A percentile compares a stretch with the other conserved stretches of the same genome.
phyloP scores from a whole-genome alignment of 495 filamentous ascomycete genomes.

The Cudoniella acicularis region DNA sequence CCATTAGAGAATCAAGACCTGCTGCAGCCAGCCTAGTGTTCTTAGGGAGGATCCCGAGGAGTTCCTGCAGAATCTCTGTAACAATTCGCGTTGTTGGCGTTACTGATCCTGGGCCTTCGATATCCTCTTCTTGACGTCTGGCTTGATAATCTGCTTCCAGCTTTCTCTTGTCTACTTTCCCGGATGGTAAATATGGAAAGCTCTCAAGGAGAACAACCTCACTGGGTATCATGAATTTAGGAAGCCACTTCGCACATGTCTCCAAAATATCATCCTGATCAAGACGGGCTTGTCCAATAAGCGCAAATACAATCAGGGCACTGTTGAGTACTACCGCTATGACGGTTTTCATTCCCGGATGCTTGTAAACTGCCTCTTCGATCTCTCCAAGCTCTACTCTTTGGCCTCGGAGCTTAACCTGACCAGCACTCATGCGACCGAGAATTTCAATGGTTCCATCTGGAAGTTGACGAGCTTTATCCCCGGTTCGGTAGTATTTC shows the following conservation, averaged over 20 bases:
- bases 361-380: slow-evolving; percentile 63
- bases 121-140: slow-evolving; percentile 12
- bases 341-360: slow-evolving; percentile 41
- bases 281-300: slow-evolving; percentile 34
- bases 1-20: slow-evolving; percentile 70
- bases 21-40: slow-evolving; percentile 42
- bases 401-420: slow-evolving; percentile 81
- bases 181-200: slow-evolving; percentile 71
- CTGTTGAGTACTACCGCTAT: slow-evolving; percentile 57
- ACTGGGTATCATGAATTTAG: slow-evolving; percentile 70
- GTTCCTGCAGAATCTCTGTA: slow-evolving; percentile 36
- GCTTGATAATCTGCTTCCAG: slow-evolving; percentile 54
- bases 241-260: slow-evolving; percentile 67
- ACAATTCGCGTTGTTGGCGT: slow-evolving; percentile 43
- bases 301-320: slow-evolving; percentile 65
- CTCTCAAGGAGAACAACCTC: slow-evolving; percentile 57
- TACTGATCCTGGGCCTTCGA: slow-evolving; percentile 26
- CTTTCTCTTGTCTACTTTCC: slow-evolving; percentile 68
- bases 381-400: slow-evolving; percentile 81
- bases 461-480: slow-evolving; percentile 65
- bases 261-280: slow-evolving; percentile 41
- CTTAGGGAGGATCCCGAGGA: slow-evolving; percentile 44
- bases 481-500: slow-evolving; percentile 78
- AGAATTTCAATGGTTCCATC: slow-evolving; percentile 76
- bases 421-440: slow-evolving; percentile 72